phyloP scores from a whole-genome alignment of 352 stramenopile species.

The Globisporangium splendens region DNA sequence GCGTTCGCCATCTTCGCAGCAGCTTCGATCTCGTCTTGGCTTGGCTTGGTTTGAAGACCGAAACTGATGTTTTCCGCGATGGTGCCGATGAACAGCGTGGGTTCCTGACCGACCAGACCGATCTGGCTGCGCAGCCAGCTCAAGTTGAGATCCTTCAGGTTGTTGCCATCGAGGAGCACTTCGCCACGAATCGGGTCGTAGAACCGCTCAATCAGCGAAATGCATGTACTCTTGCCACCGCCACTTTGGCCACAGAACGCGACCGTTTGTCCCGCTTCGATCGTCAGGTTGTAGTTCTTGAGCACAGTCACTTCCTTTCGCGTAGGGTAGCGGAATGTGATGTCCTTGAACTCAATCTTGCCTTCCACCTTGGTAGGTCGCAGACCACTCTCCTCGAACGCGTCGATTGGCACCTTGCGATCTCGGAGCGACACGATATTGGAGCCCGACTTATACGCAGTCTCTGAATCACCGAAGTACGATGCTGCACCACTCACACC shows the following conservation, averaged over 20 bases:
- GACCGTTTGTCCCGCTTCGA: too few relatives aligned
- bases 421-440: not conserved
- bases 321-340: not conserved
- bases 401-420: not conserved
- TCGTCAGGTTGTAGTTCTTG: too few relatives aligned
- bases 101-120: too few relatives aligned
- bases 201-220: constrained; percentile 73
- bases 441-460: not conserved
- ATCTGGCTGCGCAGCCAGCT: constrained; percentile 28
- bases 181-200: constrained; percentile 65
- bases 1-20: too few relatives aligned
- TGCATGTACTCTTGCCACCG: constrained; percentile 17
- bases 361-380: not conserved
- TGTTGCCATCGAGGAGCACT: constrained; percentile 64
- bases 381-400: not conserved
- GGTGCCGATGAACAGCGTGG: too few relatives aligned
- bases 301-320: too few relatives aligned
- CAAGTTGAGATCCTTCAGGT: constrained; percentile 56
- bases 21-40: constrained; percentile 70
- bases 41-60: constrained; percentile 45
- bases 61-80: constrained; percentile 47
- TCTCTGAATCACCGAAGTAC: not conserved
- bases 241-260: too few relatives aligned
- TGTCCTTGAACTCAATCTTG: not conserved
- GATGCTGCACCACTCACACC: not conserved